Base-by-base conservation (phyloP, 208 protist genomes). In the Trypanosoma platydactyli region DNA sequence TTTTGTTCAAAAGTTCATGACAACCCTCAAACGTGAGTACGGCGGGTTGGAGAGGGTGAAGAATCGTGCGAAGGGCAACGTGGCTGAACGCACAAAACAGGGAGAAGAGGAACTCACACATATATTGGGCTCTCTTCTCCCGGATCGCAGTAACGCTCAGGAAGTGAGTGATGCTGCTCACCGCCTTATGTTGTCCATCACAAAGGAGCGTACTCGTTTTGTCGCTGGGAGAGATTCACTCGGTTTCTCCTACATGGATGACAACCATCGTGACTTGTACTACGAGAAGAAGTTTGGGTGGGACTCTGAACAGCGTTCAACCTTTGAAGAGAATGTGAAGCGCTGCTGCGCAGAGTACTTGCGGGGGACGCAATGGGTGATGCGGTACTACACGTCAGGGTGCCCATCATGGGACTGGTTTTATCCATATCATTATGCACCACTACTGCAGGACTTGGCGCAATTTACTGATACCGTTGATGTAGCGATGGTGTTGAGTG, bases 351-450 rank as follows among this genome's bases (percentile, higher is more conserved):
- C 79, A 27, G 77, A 86, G 64, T 99, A 99, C 85, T 69, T 98
- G 42, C 86, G 98, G 55, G 99, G 98, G 22, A 81, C 99, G 42
- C 84, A 86, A 66, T 99, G 99, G 99, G 97, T 99, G n/a, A 85
- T 99, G 72, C 69, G 77, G 12, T 99, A 99, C 88, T 99, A 99
- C 81, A 99, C 98, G 63, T 80, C 92, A 42, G 98, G 98, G 12
- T 97, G 93, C 73, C 84, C 91, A 13, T 98, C 94, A 42, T 99
- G 99, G 99, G 68, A 79, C 64, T 99, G 98, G 98, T 99, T 94
- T 79, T 99, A 99, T 76, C 98, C 98, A 7, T 99, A 94, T 85
- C 94, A 99, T 85, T 99, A 99, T 82, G 84, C 98, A 13, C 99
- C 99, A 15, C 93, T 99, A 33, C 82, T 98, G 64, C 73, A 94